Base-by-base conservation (phyloP, 345 rosid genomes). In the Luvunga scandens region DNA sequence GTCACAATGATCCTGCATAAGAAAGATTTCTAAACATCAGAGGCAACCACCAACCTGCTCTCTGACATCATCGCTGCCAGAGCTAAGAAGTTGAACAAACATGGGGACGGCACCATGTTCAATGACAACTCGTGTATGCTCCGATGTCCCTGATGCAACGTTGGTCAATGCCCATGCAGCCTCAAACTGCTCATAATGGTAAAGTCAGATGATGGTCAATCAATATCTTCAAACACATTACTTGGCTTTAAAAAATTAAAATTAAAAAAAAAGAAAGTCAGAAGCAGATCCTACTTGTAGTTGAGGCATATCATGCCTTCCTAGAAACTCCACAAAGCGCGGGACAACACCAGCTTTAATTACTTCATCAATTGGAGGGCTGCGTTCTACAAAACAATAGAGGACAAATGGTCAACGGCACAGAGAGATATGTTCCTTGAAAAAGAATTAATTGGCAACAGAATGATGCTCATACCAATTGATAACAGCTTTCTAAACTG, bases 111-210 rank as follows among this genome's bases (percentile, higher is more conserved):
- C 98, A 72, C 95, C 95, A 7, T 84, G 90, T 22, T 93, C 94
- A 76, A 93, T 93, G 30, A 93, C 98, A 77, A 90, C 94, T 64
- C 87, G 87, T 38, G 98, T 93, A 73, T 93, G 93, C 71, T 90
- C 98, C 39, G 94, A 91, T 73, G 98, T 93, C 34, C 98, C 98
- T 66, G 98, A 93, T 7, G 93, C 98, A 86, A 93, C 88, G 83
- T 91, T 93, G 72, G 98, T 93, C 87, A 93, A 87, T 36, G 98
- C 97, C 97, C 97, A 92, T 8, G 97, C 97, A 75, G 95, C 95
- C 81, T 93, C 95, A 82, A 93, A 93, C 98, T 93, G 87, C 75
- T 80, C 42, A 75, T 38, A 34, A 73, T 77, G 39, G 34, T 66
- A 74, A 70, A 74, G 31, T 65, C 72, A 81, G 66, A 69, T 64